Conservation (phyloP, 2,329 filamentous ascomycete species). For the Alternaria gaisen region DNA sequence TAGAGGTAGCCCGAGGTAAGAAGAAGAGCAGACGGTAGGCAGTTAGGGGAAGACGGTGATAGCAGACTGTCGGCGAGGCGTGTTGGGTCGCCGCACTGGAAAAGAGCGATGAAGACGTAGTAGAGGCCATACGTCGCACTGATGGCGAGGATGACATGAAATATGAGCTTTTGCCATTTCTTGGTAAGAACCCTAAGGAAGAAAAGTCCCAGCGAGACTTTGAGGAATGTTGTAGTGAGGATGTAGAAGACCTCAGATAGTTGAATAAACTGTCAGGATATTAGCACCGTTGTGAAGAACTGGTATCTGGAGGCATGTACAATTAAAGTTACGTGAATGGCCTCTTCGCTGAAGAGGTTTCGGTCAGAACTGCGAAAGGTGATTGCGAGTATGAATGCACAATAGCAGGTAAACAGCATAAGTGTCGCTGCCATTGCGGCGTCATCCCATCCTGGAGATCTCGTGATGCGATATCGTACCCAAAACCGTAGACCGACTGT, state of each 20-base stretch:
- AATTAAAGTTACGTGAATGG: constrained; percentile 28
- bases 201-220: constrained; percentile 51
- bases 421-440: constrained; percentile 41
- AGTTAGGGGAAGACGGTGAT: constrained; percentile 21
- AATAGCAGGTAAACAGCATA: constrained; percentile 38
- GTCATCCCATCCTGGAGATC: constrained; percentile 48
- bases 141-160: constrained; percentile 7
- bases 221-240: constrained; percentile 59
- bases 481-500: constrained; percentile 45
- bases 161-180: constrained; percentile 37
- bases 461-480: constrained; percentile 46
- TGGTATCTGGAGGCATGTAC: constrained; percentile 19
- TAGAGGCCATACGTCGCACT: constrained; percentile 33
- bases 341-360: constrained; percentile 23
- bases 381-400: constrained; percentile 27
- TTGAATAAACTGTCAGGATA: constrained; percentile 36
- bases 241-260: constrained; percentile 62
- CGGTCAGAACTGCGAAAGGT: constrained; percentile 17
- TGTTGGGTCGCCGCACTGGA: constrained; percentile 42
- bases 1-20: constrained; percentile 44
- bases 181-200: constrained; percentile 47
- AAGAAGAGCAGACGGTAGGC: constrained; percentile 34
- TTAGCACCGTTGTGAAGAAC: constrained; percentile 3
- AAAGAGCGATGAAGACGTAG: constrained; percentile 41
- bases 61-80: constrained; percentile 34